A percentile compares a stretch with the other conserved stretches of the same genome.
Conservation (phyloP, 2,329 filamentous ascomycete genomes). For the Aureobasidium leucospermi region DNA sequence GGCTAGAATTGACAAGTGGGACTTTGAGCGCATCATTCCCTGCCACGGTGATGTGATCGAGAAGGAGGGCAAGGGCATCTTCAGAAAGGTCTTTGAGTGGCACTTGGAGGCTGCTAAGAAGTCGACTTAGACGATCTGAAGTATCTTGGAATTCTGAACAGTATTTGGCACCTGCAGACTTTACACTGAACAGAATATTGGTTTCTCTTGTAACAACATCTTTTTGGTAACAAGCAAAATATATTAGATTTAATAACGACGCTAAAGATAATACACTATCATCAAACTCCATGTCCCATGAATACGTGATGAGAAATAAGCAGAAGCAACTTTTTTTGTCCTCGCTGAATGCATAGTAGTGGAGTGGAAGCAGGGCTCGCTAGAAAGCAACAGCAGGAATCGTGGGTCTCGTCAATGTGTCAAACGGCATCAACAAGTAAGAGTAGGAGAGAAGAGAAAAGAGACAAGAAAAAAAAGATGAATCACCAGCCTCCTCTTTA, state of each 20-base stretch:
- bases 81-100: slow-evolving; percentile 75
- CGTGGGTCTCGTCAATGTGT: not conserved
- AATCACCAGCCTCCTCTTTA: not conserved
- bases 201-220: not conserved
- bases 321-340: slow-evolving; percentile 11
- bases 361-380: not conserved
- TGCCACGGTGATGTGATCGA: slow-evolving; percentile 92
- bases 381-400: not conserved
- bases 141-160: no score
- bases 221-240: not conserved
- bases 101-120: slow-evolving; percentile 52
- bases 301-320: not conserved
- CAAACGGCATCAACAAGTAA: not conserved
- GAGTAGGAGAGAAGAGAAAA: not conserved
- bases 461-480: not conserved
- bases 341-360: slow-evolving; percentile 7
- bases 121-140: not conserved
- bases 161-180: no score
- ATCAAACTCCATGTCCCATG: not conserved
- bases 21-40: slow-evolving; percentile 77
- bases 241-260: not conserved
- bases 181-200: not conserved
- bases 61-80: slow-evolving; percentile 63
- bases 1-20: slow-evolving; percentile 65
- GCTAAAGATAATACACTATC: not conserved